Evolutionary conservation across 768 basidiomycete species (phyloP), one percentile per base, ranked within the genome.

Genomic region (Sarcodon sp.): DNA sequence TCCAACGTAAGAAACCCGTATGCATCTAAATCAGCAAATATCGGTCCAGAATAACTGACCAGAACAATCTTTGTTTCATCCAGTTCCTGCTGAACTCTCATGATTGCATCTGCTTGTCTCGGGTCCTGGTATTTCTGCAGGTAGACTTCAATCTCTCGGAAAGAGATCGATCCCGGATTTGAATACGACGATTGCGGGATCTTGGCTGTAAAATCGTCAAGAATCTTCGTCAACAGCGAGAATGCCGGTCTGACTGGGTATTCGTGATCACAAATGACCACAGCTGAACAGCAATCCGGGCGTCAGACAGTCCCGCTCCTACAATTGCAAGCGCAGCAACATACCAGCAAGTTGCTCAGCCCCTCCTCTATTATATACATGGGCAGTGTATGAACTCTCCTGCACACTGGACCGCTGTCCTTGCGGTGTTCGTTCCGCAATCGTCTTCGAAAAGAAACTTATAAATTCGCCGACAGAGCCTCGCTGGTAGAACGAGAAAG

Each of bases 41-140:
- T 16, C n/a, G 44, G 45, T 7, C 6, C 16, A 11, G 7, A 33
- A 46, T 8, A 27, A 71, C 87, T 51, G 57, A 94, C 93, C 64
- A 99, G 68, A 43, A 98, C 80, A 55, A 99, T 94, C 83, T 99
- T 99, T 3, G 96, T 98, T 70, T 99, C 96, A 62, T 99, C 96
- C 47, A 99, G 67, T 62, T 99, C 96, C 60, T 91, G 86, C 64
- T 99, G 96, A 10, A 99, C 96, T 54, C 83, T 78, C 93, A 98
- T 94, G 60, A 99, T 97, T 15, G 88, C 84, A 68, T 99, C 94
- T 6, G 94, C 94, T 67, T 97, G 91, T 54, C 80, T 76, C 8
- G 94, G 94, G 65, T 99, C 94, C 67, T 99, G 94, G 62, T 96
- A 98, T 66, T 91, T 94, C 61, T 78, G 70, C 38, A 97, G 66